phyloP scores from a whole-genome alignment of 2,329 filamentous ascomycete species.

The Colletotrichum sp. region DNA sequence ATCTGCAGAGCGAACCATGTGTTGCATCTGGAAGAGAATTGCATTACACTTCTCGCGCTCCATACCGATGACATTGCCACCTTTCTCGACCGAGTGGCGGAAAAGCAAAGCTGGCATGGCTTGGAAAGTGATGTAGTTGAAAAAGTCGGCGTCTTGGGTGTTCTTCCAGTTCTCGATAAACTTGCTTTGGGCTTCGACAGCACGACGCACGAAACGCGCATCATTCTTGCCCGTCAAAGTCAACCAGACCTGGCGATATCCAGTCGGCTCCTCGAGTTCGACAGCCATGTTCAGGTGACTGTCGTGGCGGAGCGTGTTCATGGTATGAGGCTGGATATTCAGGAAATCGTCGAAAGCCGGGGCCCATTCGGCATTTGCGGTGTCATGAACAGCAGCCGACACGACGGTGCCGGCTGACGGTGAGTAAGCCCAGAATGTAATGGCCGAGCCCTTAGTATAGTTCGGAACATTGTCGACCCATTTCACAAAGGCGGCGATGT shows the following conservation, averaged over 20 bases:
- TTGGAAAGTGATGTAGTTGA: not conserved
- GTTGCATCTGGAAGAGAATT: not conserved
- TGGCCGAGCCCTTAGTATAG: slow-evolving; percentile 7
- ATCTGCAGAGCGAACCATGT: not conserved
- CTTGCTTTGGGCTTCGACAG: not conserved
- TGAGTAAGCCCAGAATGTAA: not conserved
- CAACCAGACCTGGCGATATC: not conserved
- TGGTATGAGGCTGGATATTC: not conserved
- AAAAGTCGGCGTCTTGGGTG: not conserved
- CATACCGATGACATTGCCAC: not conserved
- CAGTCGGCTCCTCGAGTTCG: slow-evolving; percentile 4
- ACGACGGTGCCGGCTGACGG: not conserved
- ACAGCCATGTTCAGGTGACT: slow-evolving; percentile 9
- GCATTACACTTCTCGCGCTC: not conserved
- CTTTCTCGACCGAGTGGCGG: not conserved
- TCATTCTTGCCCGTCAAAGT: not conserved
- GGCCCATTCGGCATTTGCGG: not conserved
- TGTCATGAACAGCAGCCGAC: not conserved
- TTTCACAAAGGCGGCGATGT: not conserved
- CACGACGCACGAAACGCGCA: not conserved
- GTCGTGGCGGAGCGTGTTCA: not conserved
- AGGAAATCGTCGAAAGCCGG: not conserved
- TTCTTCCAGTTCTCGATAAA: not conserved
- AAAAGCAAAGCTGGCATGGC: not conserved
- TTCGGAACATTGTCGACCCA: slow-evolving; percentile 6